phyloP scores from a whole-genome alignment of 495 filamentous ascomycete genomes.

The Lasiosphaeriaceae sp. region DNA sequence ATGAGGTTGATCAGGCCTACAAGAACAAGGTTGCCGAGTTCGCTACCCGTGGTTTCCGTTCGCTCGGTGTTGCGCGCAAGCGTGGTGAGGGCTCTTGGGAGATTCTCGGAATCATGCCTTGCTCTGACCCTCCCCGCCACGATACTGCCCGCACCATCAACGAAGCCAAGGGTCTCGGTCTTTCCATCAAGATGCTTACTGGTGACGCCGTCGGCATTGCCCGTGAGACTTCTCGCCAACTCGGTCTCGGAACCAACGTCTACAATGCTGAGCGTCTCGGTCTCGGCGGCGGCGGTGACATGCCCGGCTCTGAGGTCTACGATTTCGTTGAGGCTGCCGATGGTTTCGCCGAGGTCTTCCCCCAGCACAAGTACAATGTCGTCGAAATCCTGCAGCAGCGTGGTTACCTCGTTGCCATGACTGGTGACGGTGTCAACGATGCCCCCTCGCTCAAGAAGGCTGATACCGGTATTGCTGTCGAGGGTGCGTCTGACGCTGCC shows the following conservation, averaged over 20 bases:
- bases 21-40: slow-evolving; percentile 89
- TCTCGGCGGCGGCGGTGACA: slow-evolving; percentile 78
- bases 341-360: slow-evolving; percentile 94
- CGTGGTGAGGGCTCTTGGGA: slow-evolving; percentile 73
- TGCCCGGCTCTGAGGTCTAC: slow-evolving; percentile 88
- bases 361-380: slow-evolving; percentile 97
- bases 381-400: slow-evolving; percentile 96
- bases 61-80: slow-evolving; percentile 87
- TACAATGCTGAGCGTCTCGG: slow-evolving; percentile 89
- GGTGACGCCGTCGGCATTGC: slow-evolving; percentile 94
- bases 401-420: slow-evolving; percentile 96
- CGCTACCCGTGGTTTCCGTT: slow-evolving; percentile 86
- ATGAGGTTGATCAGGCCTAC: slow-evolving; percentile 71
- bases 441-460: slow-evolving; percentile 95
- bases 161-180: slow-evolving; percentile 81
- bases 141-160: slow-evolving; percentile 87
- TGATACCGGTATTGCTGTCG: slow-evolving; percentile 89
- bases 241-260: slow-evolving; percentile 89
- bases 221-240: slow-evolving; percentile 82
- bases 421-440: slow-evolving; percentile 97
- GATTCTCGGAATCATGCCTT: slow-evolving; percentile 91
- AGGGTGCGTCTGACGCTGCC: slow-evolving; percentile 89
- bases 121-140: slow-evolving; percentile 85
- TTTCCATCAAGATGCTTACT: slow-evolving; percentile 95
- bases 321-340: slow-evolving; percentile 94